Evolutionary conservation across 2,329 filamentous ascomycete species (phyloP).

Genomic region (Fusarium tanahbumbuense): DNA sequence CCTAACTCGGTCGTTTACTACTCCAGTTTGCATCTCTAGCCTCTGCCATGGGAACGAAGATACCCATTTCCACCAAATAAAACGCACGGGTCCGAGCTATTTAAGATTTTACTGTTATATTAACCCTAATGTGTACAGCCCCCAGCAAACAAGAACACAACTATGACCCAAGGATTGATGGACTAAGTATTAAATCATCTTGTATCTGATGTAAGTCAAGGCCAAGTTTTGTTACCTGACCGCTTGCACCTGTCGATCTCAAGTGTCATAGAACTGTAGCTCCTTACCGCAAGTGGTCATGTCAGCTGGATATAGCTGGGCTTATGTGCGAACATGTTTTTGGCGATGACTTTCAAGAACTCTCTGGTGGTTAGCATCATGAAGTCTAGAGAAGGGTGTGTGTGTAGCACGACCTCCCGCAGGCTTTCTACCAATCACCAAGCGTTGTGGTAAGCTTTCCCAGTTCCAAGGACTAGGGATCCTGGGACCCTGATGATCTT

Average conservation of each 20-base stretch:
- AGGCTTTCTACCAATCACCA: conserved; percentile 26
- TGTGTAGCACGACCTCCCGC: neutral
- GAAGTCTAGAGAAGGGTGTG: neutral
- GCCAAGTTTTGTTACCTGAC: neutral
- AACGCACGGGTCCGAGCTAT: neutral
- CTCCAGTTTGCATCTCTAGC: neutral
- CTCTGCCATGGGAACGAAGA: conserved; percentile 3
- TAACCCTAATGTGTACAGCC: neutral
- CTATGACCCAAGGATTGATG: neutral
- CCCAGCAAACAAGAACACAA: neutral
- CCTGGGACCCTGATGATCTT: conserved; percentile 15
- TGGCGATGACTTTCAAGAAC: neutral
- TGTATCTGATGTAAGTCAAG: neutral
- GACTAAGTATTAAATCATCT: neutral
- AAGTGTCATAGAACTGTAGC: too few relatives aligned
- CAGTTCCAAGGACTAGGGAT: conserved; percentile 36
- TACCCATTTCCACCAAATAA: neutral
- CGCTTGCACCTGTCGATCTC: neutral
- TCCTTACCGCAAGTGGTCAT: neutral
- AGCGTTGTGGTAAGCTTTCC: conserved; percentile 1
- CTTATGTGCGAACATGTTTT: neutral
- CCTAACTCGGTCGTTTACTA: neutral
- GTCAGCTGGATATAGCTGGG: neutral
- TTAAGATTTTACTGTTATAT: neutral
- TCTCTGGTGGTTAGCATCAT: conserved; percentile 6